Base-by-base conservation (phyloP, 1,139 yeast genomes). In the Geotrichum bryndzae region DNA sequence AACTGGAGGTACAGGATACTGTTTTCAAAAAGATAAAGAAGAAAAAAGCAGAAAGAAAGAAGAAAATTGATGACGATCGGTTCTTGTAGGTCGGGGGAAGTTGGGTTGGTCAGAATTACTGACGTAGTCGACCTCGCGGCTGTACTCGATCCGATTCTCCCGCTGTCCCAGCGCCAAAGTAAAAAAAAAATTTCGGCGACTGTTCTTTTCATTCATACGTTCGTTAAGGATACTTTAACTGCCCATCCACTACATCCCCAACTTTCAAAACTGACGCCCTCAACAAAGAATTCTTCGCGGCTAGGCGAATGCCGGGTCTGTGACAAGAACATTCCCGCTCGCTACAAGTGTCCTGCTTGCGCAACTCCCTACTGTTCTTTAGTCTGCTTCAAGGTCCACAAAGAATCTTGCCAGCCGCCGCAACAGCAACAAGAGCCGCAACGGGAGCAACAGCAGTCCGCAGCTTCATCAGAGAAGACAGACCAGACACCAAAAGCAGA, bases 341-440 rank as follows among this genome's bases (percentile, higher is more conserved):
- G 82, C 66, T 86, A 86, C 73, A 82, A 79, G 66, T 86, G 91
- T 68, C 90, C 91, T 0, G 77, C 75, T 60, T 86, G 91, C 65
- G 64, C 65, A 1, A 65, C 72, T 4, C 72, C 70, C 55, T 82
- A 82, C 71, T 87, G 91, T 69, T 82, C 87, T 2, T 66, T 87
- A 3, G 66, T 61, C 2, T 87, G 91, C 69, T 86, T 76, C 71
- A 85, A 84, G 66, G 71, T 75, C 3, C 80, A 76, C 51, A 66
- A 67, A 18, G 84, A 79, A 10, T 41, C 48, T 15, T 41, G 48
- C 48, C 48, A 41, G 52, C 55, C 6, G 54, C 35, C 31, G 59
- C 57, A 18, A 23, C 56, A 27, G 51, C 51, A 23, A 50, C 31
- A 51, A 18, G 55, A 45, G 51, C 48, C 18, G 27, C 35, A 35